These are phyloP conservation scores for Colletotrichum musae DNA, from an alignment of 2,329 filamentous ascomycete species.

Conservation along the genomic window DNA sequence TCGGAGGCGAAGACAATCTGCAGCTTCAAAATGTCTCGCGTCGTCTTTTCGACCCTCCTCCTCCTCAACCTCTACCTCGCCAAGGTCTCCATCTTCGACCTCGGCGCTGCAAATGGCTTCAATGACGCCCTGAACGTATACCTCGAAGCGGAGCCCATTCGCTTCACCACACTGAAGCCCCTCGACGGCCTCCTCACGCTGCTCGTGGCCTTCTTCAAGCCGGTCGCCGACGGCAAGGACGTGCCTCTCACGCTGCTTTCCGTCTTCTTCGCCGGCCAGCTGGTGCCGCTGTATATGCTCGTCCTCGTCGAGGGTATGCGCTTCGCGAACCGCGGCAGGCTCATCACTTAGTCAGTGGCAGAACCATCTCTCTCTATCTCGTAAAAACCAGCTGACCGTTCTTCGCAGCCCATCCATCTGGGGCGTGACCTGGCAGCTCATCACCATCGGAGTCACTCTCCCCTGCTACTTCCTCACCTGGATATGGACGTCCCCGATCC, in stretches of 20 bases:
- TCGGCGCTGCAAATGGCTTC: constrained; percentile 26
- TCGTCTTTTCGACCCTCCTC: constrained; percentile 15
- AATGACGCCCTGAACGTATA: background rate
- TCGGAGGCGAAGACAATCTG: too few relatives aligned
- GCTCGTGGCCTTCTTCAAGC: constrained; percentile 42
- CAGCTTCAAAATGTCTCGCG: constrained; percentile 8
- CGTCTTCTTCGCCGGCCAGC: constrained; percentile 43
- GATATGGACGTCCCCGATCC: constrained; percentile 43
- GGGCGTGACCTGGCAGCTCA: constrained; percentile 44
- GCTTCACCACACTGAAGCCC: constrained; percentile 42
- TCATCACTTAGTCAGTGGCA: constrained; percentile 41
- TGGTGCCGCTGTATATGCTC: constrained; percentile 41
- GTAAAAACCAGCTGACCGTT: background rate
- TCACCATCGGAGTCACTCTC: constrained; percentile 44
- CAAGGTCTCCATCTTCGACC: constrained; percentile 33
- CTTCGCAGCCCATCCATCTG: constrained; percentile 41
- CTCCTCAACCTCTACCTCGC: constrained; percentile 27
- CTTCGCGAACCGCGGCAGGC: constrained; percentile 41
- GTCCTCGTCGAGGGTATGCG: constrained; percentile 43
- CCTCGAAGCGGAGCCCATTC: constrained; percentile 15
- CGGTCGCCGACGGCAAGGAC: constrained; percentile 36
- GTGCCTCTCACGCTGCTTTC: constrained; percentile 41
- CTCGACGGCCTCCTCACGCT: constrained; percentile 42
- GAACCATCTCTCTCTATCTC: background rate
- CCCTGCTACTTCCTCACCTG: constrained; percentile 45